Evolutionary conservation across 306 rosid species (phyloP).

Genomic region (Casuarina equisetifolia): DNA sequence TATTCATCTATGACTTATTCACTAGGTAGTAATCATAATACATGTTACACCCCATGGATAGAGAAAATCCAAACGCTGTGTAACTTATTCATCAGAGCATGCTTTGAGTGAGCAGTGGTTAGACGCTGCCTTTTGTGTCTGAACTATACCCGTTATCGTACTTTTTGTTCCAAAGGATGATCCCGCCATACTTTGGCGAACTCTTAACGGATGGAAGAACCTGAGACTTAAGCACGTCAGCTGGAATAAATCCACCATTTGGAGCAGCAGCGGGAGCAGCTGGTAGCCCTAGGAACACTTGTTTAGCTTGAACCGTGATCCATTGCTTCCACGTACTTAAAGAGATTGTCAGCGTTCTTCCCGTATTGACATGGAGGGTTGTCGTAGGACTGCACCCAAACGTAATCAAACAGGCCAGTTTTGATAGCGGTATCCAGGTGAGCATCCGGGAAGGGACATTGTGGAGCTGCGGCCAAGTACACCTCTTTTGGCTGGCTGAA

Average conservation of each 20-base stretch:
- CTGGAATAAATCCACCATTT: conserved; percentile 50
- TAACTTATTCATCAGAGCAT: background rate
- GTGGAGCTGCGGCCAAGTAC: conserved; percentile 38
- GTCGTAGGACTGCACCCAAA: conserved; percentile 31
- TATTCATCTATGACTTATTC: conserved; percentile 6
- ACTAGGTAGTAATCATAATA: background rate
- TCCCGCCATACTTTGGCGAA: conserved; percentile 57
- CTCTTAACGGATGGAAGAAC: conserved; percentile 51
- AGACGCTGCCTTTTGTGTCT: conserved; percentile 32
- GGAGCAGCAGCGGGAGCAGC: conserved; percentile 45
- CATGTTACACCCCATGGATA: background rate
- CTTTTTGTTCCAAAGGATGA: conserved; percentile 57
- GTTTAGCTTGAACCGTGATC: conserved; percentile 17
- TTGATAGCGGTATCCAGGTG: background rate
- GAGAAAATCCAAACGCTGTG: background rate
- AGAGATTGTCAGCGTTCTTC: conserved; percentile 13
- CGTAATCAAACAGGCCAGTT: conserved; percentile 16
- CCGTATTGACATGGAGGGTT: conserved; percentile 16
- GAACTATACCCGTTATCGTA: conserved; percentile 39
- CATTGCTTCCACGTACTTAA: conserved; percentile 28
- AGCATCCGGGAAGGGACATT: conserved; percentile 24
- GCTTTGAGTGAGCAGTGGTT: too few relatives aligned
- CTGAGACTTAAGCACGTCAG: conserved; percentile 25
- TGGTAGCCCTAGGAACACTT: conserved; percentile 19
- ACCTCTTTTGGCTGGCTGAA: conserved; percentile 16